Conservation (phyloP, 768 basidiomycete species). For the Rhizopogon vesiculosus region DNA sequence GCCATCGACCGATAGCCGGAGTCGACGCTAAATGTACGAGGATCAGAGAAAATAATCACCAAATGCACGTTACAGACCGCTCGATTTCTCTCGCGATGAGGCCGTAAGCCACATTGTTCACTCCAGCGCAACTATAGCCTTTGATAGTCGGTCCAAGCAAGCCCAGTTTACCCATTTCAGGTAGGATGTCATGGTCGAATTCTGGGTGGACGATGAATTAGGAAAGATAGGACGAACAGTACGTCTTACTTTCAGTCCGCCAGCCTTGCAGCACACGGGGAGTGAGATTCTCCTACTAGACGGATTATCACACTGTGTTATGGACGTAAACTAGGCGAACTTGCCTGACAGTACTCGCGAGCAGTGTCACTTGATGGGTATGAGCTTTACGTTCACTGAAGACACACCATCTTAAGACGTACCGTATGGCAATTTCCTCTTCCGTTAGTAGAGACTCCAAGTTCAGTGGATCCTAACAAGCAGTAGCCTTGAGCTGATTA, state of each 20-base stretch:
- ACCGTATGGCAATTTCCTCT: constrained; percentile 81
- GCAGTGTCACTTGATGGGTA: constrained; percentile 64
- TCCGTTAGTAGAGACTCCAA: no score
- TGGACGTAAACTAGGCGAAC: constrained; percentile 11
- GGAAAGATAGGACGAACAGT: background rate
- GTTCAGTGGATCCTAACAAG: background rate
- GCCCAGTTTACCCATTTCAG: constrained; percentile 91
- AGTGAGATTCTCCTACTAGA: constrained; percentile 64
- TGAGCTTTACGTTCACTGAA: background rate
- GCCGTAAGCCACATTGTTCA: constrained; percentile 88
- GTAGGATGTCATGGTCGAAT: constrained; percentile 71
- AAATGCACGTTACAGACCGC: constrained; percentile 39
- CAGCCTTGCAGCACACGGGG: constrained; percentile 88
- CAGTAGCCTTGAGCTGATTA: background rate
- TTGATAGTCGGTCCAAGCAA: constrained; percentile 88
- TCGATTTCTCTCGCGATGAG: constrained; percentile 92
- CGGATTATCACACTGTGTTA: background rate
- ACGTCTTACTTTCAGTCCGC: constrained; percentile 72
- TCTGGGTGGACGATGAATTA: constrained; percentile 35
- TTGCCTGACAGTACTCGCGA: constrained; percentile 72
- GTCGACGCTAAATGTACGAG: constrained; percentile 62
- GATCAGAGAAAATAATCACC: background rate
- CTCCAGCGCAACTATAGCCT: constrained; percentile 93
- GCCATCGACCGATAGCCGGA: constrained; percentile 95
- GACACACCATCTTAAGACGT: constrained; percentile 10